Evolutionary conservation across 176 grass and related monocot genomes (phyloP), one percentile per base, ranked within the genome.

Genomic region (Carex kokanica): DNA sequence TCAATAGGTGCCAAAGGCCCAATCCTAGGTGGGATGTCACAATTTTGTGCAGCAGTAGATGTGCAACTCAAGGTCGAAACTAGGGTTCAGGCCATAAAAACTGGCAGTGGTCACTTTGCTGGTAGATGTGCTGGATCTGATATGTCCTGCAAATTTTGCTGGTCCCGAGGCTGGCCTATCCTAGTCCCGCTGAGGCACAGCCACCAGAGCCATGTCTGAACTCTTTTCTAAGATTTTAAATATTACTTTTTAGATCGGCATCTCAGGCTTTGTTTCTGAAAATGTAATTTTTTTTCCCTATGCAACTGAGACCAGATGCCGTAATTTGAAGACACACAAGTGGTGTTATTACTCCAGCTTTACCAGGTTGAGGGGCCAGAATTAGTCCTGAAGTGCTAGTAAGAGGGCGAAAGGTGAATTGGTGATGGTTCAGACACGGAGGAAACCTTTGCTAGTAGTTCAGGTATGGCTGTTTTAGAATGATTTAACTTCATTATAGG

Each of bases 401-500:
- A 21, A 73, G 69, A 47, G 40, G 55, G 36, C 8, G 17, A 71
- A 16, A 69, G 67, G 11, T 11, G 38, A 45, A 45, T 45, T 20
- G 17, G 68, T 47, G 8, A 72, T 67, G 5, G 12, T 68, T 52
- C 21, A 52, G 70, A 25, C 70, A 27, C 18, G 5, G 64, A 66
- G 64, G 29, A 74, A 27, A 52, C 11, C 43, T 41, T 27, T 29
- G 17, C 3, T 25, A 23, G n/a, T 49, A 47, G 10, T 73, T 74
- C 43, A 74, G 70, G 70, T 52, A 25, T 74, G 70, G 21, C 10
- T 74, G 43, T 74, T 74, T 74, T 74, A 51, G 43, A 17, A 41
- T 51, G 70, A 74, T 25, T n/a, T 25, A 14, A 73, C 8, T 72
- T 72, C 16, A 40, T 23, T 51, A 13, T 51, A 24, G 20, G 20